A percentile compares a stretch with the other conserved stretches of the same genome.
Conservation (phyloP, 1,284 basidiomycete species). For the Apiotrichum gracile region DNA sequence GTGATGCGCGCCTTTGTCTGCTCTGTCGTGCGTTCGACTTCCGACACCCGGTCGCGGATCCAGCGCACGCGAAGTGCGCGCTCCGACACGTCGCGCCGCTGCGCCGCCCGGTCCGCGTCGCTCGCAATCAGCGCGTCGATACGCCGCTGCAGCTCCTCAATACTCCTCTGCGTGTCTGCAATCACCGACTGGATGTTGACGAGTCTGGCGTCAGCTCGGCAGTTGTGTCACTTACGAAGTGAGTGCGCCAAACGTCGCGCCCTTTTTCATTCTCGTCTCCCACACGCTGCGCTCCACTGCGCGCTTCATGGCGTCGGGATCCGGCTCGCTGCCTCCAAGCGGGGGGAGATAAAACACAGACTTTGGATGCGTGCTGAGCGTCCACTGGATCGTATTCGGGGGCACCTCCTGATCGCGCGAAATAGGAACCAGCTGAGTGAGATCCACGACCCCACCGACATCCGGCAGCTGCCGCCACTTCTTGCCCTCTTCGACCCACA, state of each 20-base stretch:
- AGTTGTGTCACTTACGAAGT: constrained; percentile 32
- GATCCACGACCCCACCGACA: constrained; percentile 6
- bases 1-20: constrained; percentile 29
- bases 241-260: constrained; percentile 36
- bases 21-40: constrained; percentile 22
- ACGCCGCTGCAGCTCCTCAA: constrained; percentile 54
- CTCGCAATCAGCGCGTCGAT: constrained; percentile 54
- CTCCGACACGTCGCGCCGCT: constrained; percentile 51
- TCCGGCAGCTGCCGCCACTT: constrained; percentile 5
- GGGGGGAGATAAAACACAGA: constrained; percentile 24
- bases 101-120: constrained; percentile 50
- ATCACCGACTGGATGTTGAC: constrained; percentile 64
- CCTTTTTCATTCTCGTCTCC: constrained; percentile 46
- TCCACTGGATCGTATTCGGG: constrained; percentile 32
- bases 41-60: constrained; percentile 23
- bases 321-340: background rate
- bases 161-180: constrained; percentile 58
- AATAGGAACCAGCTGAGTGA: constrained; percentile 2
- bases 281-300: constrained; percentile 39
- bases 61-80: constrained; percentile 25
- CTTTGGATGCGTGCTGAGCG: constrained; percentile 23
- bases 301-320: constrained; percentile 8
- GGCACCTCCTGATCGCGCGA: constrained; percentile 2
- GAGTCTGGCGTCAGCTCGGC: constrained; percentile 51
- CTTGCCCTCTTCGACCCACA: constrained; percentile 35